Evolutionary conservation across 306 rosid genomes (phyloP).

Genomic region (Ammopiptanthus mongolicus): DNA sequence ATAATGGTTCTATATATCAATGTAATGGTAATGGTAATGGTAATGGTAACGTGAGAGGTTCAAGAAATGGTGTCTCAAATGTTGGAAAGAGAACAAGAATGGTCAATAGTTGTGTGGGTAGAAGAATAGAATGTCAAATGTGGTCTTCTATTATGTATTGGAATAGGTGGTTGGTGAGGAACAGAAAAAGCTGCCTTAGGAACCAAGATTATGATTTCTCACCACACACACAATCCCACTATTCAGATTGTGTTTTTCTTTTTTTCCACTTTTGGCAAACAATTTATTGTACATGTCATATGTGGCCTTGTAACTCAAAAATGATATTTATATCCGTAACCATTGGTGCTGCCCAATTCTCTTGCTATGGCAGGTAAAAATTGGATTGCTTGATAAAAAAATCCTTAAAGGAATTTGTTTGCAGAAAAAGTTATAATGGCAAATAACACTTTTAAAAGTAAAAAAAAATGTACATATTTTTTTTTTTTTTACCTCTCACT

Average conservation of each 20-base stretch:
- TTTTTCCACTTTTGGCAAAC: neutral
- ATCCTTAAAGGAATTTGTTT: no score
- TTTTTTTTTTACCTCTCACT: no score
- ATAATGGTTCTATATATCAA: neutral
- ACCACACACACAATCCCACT: constrained; percentile 17
- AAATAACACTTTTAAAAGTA: no score
- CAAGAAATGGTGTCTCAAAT: neutral
- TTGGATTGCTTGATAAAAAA: no score
- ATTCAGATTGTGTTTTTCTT: neutral
- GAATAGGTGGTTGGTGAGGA: neutral
- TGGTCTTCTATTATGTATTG: neutral
- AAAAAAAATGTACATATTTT: no score
- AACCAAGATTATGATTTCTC: constrained; percentile 22
- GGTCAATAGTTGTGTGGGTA: neutral
- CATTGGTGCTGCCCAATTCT: no score
- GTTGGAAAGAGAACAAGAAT: constrained; percentile 13
- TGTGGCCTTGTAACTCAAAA: neutral
- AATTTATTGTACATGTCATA: neutral
- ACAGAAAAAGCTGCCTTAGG: constrained; percentile 10
- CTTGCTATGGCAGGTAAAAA: no score
- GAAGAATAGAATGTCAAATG: neutral
- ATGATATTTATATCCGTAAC: no score
- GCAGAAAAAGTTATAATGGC: no score
- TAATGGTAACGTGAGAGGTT: neutral
- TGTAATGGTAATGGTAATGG: neutral